Base-by-base conservation (phyloP, 495 filamentous ascomycete genomes). In the Xylaria bambusicola region DNA sequence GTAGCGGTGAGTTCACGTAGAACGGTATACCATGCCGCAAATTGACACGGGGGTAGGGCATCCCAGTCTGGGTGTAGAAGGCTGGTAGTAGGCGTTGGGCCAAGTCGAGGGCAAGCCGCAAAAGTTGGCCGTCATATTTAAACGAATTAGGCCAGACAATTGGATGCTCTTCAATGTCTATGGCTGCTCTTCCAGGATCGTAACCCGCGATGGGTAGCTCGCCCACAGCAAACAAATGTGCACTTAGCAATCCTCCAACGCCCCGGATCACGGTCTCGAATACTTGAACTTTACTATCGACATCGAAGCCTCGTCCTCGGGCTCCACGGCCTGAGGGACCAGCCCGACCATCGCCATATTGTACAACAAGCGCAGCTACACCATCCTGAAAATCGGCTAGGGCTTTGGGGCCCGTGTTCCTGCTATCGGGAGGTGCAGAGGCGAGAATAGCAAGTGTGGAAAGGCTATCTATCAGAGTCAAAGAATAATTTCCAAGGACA, bases 211-310 rank as follows among this genome's bases (percentile, higher is more conserved):
- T 96, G 1, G 93, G 93, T 49, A 96, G 75, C 21, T 94, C 92
- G 35, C 91, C 93, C 45, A 92, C 77, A 13, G 94, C 92, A 71
- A 98, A 98, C 23, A 97, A 78, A 75, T 98, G 94, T 6, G 95
- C 91, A 64, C 91, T 96, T 45, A 98, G 76, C 29, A 98, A 75
- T 20, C 94, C 94, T 17, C 95, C 94, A 50, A 98, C 82, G 26
- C 93, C 93, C 62, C 94, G 82, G 69, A 98, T 98, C 9, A 96
- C 92, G 2, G 92, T 97, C 73, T 98, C 94, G 69, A 98, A 98
- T 33, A 98, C 91, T 74, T 98, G 91, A 8, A 98, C 94, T 73
- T 97, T 97, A 72, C 92, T 95, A 73, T 98, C 93, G 40, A 97
- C 78, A 75, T 98, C 92, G 62, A 98, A 98, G 2, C 92, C 94